Base-by-base conservation (phyloP, 352 stramenopile species). In the Peronospora tabacina region DNA sequence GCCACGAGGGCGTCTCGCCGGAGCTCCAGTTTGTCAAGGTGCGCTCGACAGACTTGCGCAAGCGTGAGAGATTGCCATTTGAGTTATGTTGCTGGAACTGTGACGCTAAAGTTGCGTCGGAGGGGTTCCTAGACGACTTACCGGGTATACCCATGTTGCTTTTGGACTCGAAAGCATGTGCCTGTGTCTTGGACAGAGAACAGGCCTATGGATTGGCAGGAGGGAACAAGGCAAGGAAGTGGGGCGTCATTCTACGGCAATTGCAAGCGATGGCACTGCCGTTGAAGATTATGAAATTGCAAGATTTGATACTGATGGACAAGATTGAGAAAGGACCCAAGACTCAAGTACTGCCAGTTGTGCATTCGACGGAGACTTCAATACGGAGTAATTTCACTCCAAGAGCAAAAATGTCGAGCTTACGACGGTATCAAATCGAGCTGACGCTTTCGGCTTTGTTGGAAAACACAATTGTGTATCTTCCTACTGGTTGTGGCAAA, bases 381-480 rank as follows among this genome's bases (percentile, higher is more conserved):
- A 63, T 81, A 17, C 58, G 65, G 16, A 44, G 12, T 9, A 37
- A 66, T 22, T 76, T 78, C 17, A 56, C 13, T 11, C 51, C 61
- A 5, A 52, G 20, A 13, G 57, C 67, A 0, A 74, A 78, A 12
- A 68, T 87, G 48, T 85, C 73, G 0, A 48, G 46, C 5, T 46
- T 91, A 39, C 63, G 77, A 30, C 37, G 57, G 9, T 91, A 91
- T 32, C 80, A 91, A 53, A 55, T 83, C 28, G 80, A 91, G 48
- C 49, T 88, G 3, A 69, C 69, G 22, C 28, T 91, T 1, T 86
- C 72, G 22, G 73, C 77, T 7, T 52, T 89, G 44, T 60, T 87
- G 8, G 75, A 88, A 44, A 91, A 89, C 58, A 87, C 77, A 2
- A 82, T 91, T 38, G 68, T 87, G 30, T 91, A 89, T 44, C 43